Base-by-base conservation (phyloP, 2,329 filamentous ascomycete species). In the Apiospora sp. region DNA sequence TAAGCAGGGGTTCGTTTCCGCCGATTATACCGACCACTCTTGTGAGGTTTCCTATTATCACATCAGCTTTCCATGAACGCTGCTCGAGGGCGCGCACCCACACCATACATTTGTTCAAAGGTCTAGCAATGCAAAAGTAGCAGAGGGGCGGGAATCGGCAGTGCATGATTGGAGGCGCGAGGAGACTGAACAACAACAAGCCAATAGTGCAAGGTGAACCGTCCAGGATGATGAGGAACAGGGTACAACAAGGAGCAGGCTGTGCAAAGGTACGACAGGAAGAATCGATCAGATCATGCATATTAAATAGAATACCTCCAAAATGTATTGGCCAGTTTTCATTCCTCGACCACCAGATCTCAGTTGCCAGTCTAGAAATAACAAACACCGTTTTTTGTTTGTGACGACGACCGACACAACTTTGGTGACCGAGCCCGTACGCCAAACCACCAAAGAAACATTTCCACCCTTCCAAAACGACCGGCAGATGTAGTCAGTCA, bases 221-320 rank as follows among this genome's bases (percentile, higher is more conserved):
- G 10, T 37, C 58, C 58, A 41, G n/a, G 34, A 41, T 5, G 54
- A 16, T 5, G 54, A 16, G 27, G 27, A 10, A n/a, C 34, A 64
- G 67, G 41, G 67, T 37, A 68, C 41, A 41, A 27, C n/a, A 12
- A 27, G 67, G 67, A 37, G 34, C 67, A 68, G 30, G 67, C 24
- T 27, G 43, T 48, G 67, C 67, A 48, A 48, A 48, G 41, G 67
- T 46, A 46, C 41, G 41, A 24, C 41, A 44, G 67, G 44, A 48
- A 30, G 24, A 27, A 68, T 68, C 67, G 67, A 68, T 48, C 41
- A 41, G 46, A 19, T 70, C 68, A 70, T 70, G 70, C 70, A 68
- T 67, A 71, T 71, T 71, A 71, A 68, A 71, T 71, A 70, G 68
- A 70, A 54, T 70, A 70, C 68, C 68, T 70, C 68, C 49, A 46